Base-by-base conservation (phyloP, 129 eudicot genomes). In the Artemisia annua region DNA sequence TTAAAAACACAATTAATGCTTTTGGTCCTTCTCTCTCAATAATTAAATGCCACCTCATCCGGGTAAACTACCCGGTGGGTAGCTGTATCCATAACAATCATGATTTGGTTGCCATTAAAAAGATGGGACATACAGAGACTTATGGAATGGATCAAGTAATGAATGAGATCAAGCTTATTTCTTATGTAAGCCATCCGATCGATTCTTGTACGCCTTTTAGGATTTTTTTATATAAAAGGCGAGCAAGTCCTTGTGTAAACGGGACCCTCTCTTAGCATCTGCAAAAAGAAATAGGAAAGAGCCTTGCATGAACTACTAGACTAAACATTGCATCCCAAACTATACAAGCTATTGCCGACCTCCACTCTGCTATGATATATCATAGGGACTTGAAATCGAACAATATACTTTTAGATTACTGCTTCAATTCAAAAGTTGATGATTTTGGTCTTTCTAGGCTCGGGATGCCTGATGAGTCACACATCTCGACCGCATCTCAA, bases 171-270 rank as follows among this genome's bases (percentile, higher is more conserved):
- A 89, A 87, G 76, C 98, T 93, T 79, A 68, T 93, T 14, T 87
- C 98, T 69, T 90, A 91, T 16, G 98, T 93, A 49, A 93, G 98
- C 84, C 98, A 93, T 72, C 98, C n/a, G n/a, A n/a, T n/a, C 87
- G 16, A 90, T 90, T 74, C 83, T 93, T 17, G 97, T 93, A 28
- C 97, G 89, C 11, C 97, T 93, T 39, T 75, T 93, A 63, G 98
- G 98, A 17, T n/a, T n/a, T n/a, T 93, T 91, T 73, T 93, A 96
- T 67, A 88, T 89, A 71, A 80, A 86, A 30, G 96, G 88, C 8
- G 97, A 93, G 73, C 98, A 93, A 78, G 90, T 93, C 35, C 96
- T 93, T 19, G 97, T 93, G 60, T 93, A 43, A 90, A 93, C 8
- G 98, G 98, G 68, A 93, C 98, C 46, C 75, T 93, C 13, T 69